Evolutionary conservation across 106 monocot genomes (phyloP), one percentile per base, ranked within the genome.

Genomic region (Amphibolis antarctica): DNA sequence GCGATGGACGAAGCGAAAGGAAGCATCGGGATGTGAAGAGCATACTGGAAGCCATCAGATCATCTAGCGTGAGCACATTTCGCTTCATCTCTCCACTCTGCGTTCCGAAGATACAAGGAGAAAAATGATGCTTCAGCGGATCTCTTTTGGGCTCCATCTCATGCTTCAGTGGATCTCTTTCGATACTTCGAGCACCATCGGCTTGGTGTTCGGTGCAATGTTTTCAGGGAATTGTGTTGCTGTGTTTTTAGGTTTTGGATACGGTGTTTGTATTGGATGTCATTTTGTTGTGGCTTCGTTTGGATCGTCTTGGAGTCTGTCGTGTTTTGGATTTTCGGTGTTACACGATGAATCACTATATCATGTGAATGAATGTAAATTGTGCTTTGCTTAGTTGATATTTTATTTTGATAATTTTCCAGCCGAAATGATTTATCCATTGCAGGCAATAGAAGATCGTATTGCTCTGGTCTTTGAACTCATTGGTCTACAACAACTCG

Each of bases 401-500:
- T 13, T 15, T 24, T 55, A 20, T 23, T 55, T 14, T n/a, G 14
- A 29, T 23, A 22, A 53, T 70, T n/a, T 10, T 10, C 19, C 22
- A 24, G 36, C 36, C 7, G 36, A 36, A 36, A 36, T 2, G 36
- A 36, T 36, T 36, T 19, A n/a, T 61, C 47, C 71, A 1, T 47
- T 58, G 53, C 82, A 89, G 89, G 76, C 60, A 31, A 12, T 85
- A 51, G 85, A 85, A 58, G 67, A 25, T 60, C 84, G 64, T 67
- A 62, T 71, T 36, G 31, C 75, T 21, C 82, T 89, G 22, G 44
- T 89, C 47, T 67, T 42, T 46, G 72, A 80, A 69, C 66, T 89
- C 69, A 82, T 52, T 60, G 77, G 78, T 65, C 78, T 69, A 12
- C 44, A 55, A 70, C 43, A 48, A 22, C 61, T 24, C 28, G 85